Percentiles rank a stretch among this genome's conserved stretches.
These are phyloP conservation scores for Boletus rubroflammeus DNA, from an alignment of 768 basidiomycete species.

Conservation along the genomic window DNA sequence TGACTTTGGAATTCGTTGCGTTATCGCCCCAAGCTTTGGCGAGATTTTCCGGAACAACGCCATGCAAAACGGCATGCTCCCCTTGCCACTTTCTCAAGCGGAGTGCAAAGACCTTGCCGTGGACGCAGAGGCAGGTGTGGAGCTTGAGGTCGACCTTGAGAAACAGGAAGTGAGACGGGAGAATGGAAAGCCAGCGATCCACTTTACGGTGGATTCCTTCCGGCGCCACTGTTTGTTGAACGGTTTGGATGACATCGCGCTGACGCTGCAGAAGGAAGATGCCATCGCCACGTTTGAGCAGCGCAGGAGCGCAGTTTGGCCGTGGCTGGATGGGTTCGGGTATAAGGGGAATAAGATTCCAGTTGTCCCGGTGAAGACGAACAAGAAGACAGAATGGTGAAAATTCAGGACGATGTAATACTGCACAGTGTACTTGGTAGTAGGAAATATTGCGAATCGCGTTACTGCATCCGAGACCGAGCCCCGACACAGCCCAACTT, in stretches of 20 bases:
- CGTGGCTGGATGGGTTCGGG: conserved; percentile 96
- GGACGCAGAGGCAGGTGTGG: conserved; percentile 72
- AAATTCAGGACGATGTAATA: not conserved
- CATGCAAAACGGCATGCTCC: conserved; percentile 94
- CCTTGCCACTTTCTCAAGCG: conserved; percentile 63
- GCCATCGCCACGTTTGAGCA: conserved; percentile 80
- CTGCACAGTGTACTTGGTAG: not conserved
- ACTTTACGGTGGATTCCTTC: conserved; percentile 87
- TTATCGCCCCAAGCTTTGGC: conserved; percentile 86
- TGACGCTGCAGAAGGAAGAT: conserved; percentile 79
- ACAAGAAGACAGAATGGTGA: conserved; percentile 73
- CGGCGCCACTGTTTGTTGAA: conserved; percentile 91
- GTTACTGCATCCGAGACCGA: conserved; percentile 19
- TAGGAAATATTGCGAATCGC: conserved; percentile 4
- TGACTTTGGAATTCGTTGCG: conserved; percentile 86
- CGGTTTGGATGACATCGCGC: conserved; percentile 92
- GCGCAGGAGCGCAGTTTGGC: conserved; percentile 74
- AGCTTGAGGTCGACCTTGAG: conserved; percentile 83
- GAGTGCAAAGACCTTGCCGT: conserved; percentile 69
- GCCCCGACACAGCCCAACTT: conserved; percentile 6
- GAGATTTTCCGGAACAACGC: conserved; percentile 89
- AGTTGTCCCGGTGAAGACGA: conserved; percentile 37
- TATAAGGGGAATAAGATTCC: conserved; percentile 80
- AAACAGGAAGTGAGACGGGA: conserved; percentile 71
- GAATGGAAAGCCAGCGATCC: conserved; percentile 68